phyloP scores from a whole-genome alignment of 306 rosid species.

The Prinsepia uniflora region DNA sequence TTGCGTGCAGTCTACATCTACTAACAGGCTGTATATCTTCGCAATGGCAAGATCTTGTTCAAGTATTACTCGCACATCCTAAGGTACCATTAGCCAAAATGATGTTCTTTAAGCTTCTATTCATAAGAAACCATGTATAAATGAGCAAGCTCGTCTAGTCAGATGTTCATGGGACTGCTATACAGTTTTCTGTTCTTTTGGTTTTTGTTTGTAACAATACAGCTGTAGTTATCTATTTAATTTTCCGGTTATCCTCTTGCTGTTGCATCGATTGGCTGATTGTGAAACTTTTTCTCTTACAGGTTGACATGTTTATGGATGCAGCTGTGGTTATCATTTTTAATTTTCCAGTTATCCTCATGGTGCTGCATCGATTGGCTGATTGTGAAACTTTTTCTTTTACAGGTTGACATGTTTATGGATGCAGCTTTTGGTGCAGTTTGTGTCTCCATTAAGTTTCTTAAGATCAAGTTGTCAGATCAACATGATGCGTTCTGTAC shows the following conservation, averaged over 20 bases:
- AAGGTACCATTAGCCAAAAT: constrained; percentile 46
- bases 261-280: constrained; percentile 29
- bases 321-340: constrained; percentile 30
- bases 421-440: constrained; percentile 94
- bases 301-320: constrained; percentile 94
- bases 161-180: constrained; percentile 22
- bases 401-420: constrained; percentile 86
- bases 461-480: constrained; percentile 48
- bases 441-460: constrained; percentile 55
- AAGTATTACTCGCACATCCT: constrained; percentile 85
- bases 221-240: background rate
- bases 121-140: constrained; percentile 9
- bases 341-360: background rate
- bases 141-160: constrained; percentile 13
- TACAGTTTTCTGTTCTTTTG: constrained; percentile 9
- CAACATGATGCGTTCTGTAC: constrained; percentile 33
- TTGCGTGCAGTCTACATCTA: constrained; percentile 68
- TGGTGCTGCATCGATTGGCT: constrained; percentile 24
- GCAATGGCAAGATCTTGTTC: constrained; percentile 82
- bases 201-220: background rate
- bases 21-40: constrained; percentile 66
- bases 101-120: constrained; percentile 16
- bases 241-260: background rate
- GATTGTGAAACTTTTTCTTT: constrained; percentile 32
- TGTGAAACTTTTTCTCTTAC: constrained; percentile 33